Conservation (phyloP, 2,329 filamentous ascomycete species). For the Cytospora mali region DNA sequence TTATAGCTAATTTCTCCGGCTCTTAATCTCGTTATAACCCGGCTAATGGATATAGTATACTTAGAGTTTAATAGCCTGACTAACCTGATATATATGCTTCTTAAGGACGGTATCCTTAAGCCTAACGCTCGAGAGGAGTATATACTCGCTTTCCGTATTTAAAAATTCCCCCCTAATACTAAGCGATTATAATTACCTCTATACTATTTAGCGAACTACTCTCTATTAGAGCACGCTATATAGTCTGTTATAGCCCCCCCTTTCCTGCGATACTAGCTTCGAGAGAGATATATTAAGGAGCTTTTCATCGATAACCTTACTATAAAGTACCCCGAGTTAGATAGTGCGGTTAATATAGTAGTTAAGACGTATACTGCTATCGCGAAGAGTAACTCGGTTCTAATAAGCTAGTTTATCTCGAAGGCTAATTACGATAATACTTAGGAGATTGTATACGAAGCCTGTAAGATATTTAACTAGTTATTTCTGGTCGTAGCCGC, state of each 20-base stretch:
- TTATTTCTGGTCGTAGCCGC: background rate
- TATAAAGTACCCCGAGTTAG: background rate
- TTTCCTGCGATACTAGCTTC: background rate
- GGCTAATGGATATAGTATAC: slow-evolving; percentile 1
- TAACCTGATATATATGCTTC: background rate
- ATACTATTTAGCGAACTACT: too few species aligned
- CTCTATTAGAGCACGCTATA: background rate
- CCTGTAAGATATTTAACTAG: background rate
- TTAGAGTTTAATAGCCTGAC: background rate
- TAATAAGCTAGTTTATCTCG: background rate
- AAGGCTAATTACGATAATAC: background rate
- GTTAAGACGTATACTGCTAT: background rate
- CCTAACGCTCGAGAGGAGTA: background rate
- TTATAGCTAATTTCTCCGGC: background rate
- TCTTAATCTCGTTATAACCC: background rate
- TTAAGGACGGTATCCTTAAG: background rate
- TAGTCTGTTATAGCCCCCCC: background rate
- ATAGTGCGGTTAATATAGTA: background rate
- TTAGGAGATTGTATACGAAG: background rate
- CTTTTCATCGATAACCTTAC: background rate
- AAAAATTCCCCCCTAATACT: too few species aligned
- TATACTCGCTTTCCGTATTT: too few species aligned
- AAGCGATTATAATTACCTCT: too few species aligned
- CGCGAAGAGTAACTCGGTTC: background rate
- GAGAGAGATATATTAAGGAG: background rate